A percentile compares a stretch with the other conserved stretches of the same genome.
Evolutionary conservation across 768 basidiomycete species (phyloP).

Genomic region (Agaricus blazei): DNA sequence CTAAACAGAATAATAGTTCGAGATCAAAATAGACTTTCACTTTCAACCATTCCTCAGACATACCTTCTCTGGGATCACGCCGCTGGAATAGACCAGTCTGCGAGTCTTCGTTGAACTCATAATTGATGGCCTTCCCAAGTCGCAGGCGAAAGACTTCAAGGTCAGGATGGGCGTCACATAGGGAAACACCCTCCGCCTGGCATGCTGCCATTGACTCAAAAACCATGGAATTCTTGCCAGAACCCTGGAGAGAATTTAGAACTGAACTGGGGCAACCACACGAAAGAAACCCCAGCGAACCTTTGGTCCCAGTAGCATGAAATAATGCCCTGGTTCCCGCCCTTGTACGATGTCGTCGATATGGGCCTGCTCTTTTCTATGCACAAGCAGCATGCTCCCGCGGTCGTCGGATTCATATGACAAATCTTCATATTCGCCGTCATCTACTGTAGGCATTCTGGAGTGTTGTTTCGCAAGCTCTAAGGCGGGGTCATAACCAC

Average conservation of each 20-base stretch:
- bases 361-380: constrained; percentile 67
- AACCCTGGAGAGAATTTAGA: constrained; percentile 42
- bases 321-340: constrained; percentile 66
- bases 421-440: constrained; percentile 21
- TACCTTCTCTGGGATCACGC: constrained; percentile 77
- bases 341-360: constrained; percentile 81
- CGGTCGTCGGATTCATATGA: constrained; percentile 15
- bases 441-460: constrained; percentile 23
- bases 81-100: constrained; percentile 79
- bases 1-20: constrained; percentile 20
- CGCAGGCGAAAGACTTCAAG: constrained; percentile 83
- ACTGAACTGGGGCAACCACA: background rate
- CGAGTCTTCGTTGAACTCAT: constrained; percentile 81
- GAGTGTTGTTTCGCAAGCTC: constrained; percentile 56
- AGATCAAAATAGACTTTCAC: background rate
- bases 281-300: constrained; percentile 25
- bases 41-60: background rate
- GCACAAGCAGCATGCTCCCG: constrained; percentile 47
- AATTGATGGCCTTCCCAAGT: constrained; percentile 81
- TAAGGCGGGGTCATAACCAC: constrained; percentile 81
- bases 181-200: constrained; percentile 63
- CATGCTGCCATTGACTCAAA: constrained; percentile 75
- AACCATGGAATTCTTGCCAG: constrained; percentile 80
- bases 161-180: constrained; percentile 84
- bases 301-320: constrained; percentile 74